Evolutionary conservation across 495 filamentous ascomycete species (phyloP), one percentile per base, ranked within the genome.

Genomic region (Penicillium mononematosum): DNA sequence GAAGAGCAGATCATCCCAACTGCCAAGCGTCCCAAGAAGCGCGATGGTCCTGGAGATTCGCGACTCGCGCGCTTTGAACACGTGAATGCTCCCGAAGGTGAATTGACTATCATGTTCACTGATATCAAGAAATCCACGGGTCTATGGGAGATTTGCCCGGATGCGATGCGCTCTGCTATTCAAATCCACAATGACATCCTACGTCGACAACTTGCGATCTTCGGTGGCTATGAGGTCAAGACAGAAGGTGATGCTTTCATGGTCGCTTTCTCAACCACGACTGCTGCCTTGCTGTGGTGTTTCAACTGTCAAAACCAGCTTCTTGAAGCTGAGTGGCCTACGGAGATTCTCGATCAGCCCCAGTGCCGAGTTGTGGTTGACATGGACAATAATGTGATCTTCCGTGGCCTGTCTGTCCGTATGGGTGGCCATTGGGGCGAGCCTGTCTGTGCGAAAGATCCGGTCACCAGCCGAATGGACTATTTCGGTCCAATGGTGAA

Each of bases 401-500:
- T 96, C 72, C 85, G 87, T 52, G 94, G 94, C 32, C 70, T 99
- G 53, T 96, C 92, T 24, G 94, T 99, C 39, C 85, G 94, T 49
- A 99, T 99, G 95, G 94, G 94, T 58, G 87, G 92, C 44, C 94
- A 99, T 68, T 98, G 88, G 86, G 94, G 94, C 51, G 83, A 87
- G 44, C 94, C 95, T 29, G 91, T 99, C 52, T 95, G 90, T 62
- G 94, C 98, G 67, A 86, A 87, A 32, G 94, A 99, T 70, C 93
- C 94, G 0, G 90, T 99, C 6, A 99, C 94, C 10, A 86, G 91
- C 46, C 91, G 94, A 41, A 99, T 99, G 94, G 94, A 99, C 67
- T 99, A 99, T 72, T 98, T 97, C 71, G 94, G 94, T 9, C 94
- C 95, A 1, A 98, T 99, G 91, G 94, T 99, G 59, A 99, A 99